Evolutionary conservation across 768 basidiomycete genomes (phyloP).

Genomic region (Termitomyces sp.): DNA sequence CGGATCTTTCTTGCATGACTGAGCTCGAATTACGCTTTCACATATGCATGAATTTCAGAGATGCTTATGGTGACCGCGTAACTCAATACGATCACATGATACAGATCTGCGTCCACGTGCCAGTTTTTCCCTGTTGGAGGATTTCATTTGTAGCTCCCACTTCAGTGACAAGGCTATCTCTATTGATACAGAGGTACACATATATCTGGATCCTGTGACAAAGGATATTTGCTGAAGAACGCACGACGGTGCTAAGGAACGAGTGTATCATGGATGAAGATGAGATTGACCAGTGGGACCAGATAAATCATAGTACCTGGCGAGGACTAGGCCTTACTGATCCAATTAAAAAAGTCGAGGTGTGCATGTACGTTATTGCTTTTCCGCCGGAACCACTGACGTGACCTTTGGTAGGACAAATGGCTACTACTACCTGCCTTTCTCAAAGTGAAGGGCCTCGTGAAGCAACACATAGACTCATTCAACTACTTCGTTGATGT

Average conservation of each 20-base stretch:
- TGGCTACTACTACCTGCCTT: constrained; percentile 97
- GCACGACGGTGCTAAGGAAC: not conserved
- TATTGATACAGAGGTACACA: not conserved
- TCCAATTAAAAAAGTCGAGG: constrained; percentile 88
- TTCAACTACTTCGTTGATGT: constrained; percentile 99
- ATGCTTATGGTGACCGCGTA: not conserved
- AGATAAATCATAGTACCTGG: constrained; percentile 53
- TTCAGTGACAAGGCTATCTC: not conserved
- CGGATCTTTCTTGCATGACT: not conserved
- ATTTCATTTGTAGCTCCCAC: too few species aligned
- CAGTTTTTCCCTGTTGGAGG: not conserved
- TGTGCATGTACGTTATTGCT: constrained; percentile 29
- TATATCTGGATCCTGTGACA: not conserved
- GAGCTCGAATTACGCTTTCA: too few species aligned
- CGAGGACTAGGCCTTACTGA: constrained; percentile 79
- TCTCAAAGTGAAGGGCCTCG: constrained; percentile 94
- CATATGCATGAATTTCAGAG: not conserved
- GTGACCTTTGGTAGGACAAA: constrained; percentile 68
- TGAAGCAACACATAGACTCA: constrained; percentile 98
- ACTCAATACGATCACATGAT: constrained; percentile 5
- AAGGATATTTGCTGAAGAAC: not conserved
- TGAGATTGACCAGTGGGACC: constrained; percentile 48
- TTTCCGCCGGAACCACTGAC: not conserved
- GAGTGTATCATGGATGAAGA: constrained; percentile 16
- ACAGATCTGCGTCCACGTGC: constrained; percentile 3